Conservation (phyloP, 768 basidiomycete genomes). For the Rhodotorula diobovata region DNA sequence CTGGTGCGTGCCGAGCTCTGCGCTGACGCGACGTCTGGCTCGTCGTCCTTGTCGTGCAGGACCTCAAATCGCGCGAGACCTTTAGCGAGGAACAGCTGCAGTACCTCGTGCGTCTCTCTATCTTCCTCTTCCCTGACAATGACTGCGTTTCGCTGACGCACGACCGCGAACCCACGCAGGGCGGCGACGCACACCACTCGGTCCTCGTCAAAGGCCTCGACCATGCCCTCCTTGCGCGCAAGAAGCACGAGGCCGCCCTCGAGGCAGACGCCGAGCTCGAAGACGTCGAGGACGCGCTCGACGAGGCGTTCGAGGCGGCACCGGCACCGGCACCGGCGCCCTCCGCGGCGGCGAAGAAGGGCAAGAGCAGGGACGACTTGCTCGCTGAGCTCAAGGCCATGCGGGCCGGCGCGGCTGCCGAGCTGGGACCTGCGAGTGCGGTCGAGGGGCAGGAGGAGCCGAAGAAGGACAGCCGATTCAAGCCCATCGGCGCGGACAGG, state of each 20-base stretch:
- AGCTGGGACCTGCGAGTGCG: too few relatives aligned
- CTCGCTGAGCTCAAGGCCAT: conserved; percentile 21
- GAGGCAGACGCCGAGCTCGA: conserved; percentile 46
- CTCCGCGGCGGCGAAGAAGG: background rate
- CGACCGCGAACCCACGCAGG: conserved; percentile 48
- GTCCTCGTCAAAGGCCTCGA: conserved; percentile 88
- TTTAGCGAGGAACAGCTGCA: conserved; percentile 24
- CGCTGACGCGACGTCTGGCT: too few relatives aligned
- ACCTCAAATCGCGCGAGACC: conserved; percentile 24
- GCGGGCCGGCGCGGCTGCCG: background rate
- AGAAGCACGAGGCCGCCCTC: conserved; percentile 61
- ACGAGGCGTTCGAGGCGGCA: conserved; percentile 46
- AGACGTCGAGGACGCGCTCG: conserved; percentile 75
- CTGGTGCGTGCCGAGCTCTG: too few relatives aligned
- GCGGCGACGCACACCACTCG: conserved; percentile 78
- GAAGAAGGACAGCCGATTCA: conserved; percentile 46
- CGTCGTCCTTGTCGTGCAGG: conserved; percentile 2
- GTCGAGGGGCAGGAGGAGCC: background rate
- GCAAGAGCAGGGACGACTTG: conserved; percentile 27
- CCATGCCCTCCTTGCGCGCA: conserved; percentile 74
- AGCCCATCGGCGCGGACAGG: conserved; percentile 53
- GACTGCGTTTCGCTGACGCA: too few relatives aligned
- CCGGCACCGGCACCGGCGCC: background rate
- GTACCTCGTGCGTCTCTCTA: conserved; percentile 28
- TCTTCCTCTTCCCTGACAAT: background rate